Evolutionary conservation across 208 protist genomes (phyloP), one percentile per base, ranked within the genome.

Genomic region (Wallacemonas sp.): DNA sequence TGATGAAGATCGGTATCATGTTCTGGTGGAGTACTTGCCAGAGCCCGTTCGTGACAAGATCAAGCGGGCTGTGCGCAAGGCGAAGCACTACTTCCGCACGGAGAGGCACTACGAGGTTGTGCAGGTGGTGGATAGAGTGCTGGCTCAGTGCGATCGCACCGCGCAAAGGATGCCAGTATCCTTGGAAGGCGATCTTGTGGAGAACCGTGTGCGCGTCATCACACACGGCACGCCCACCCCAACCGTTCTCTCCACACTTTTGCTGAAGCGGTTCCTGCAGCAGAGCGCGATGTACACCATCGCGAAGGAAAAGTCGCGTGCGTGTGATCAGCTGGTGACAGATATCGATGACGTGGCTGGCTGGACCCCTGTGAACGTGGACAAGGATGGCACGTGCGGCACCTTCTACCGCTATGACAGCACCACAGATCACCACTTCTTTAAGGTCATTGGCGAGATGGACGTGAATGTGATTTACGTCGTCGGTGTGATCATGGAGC

Each of bases 91-190:
- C 3, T 86, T 69, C 61, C 33, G 45, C 38, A 66, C 68, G 3
- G 81, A 88, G 67, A 65, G 80, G 6, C 75, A 86, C 58, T 80
- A 76, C 55, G 80, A 87, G 51, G 80, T 85, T 46, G 34, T 79
- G 21, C 34, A 72, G 47, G 56, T 68, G 55, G 67, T 81, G 63
- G 62, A 84, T 24, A 56, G 47, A 15, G 28, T 84, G 17, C 30
- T 72, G 21, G 42, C 58, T 15, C 60, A 72, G n/a, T 79, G 76
- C 42, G 55, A 73, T 36, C 45, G 33, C 19, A 42, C 72, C 17
- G 49, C 53, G 12, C 56, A 62, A n/a, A 56, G 46, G 22, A 66
- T 72, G 2, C n/a, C 54, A 28, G 65, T 64, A 8, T 45, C 49
- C 2, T 8, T 58, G 33, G 64, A 70, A 0, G 68, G 66, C 19